Evolutionary conservation across 306 rosid species (phyloP), one percentile per base, ranked within the genome.

Genomic region (Potentilla sterilis): DNA sequence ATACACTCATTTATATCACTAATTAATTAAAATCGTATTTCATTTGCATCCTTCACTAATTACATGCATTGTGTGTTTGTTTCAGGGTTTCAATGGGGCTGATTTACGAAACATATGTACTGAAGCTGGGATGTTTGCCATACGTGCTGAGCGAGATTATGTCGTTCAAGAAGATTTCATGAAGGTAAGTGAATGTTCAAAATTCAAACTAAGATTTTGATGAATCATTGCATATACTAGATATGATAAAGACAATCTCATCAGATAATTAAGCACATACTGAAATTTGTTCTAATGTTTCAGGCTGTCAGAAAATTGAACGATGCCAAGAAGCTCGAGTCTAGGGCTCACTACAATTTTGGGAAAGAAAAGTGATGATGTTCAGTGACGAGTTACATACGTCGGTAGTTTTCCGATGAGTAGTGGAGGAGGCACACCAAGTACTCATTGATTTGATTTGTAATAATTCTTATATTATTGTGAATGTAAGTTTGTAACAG

Each of bases 61-160:
- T 48, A 69, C 54, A 70, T 78, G 55, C 51, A 28, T 76, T 73
- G 43, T 63, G 43, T 63, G 47, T 38, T 69, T 76, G 48, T 75
- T 37, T 22, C 82, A 95, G 99, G 99, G 97, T 51, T 92, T 92
- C 77, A 95, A 95, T 85, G 98, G 97, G 41, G 97, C 99, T 76
- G 99, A 95, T 79, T 90, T 95, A 43, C 89, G 99, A 42, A 95
- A 95, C 72, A 89, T 92, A 67, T 95, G 99, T 86, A 90, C 99
- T 0, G 99, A 95, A 84, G 99, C 99, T 79, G 99, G 99, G 72
- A 92, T 95, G 97, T 84, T 91, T 8, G 99, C 99, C 10, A 95
- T 95, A 72, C 96, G 99, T 18, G 97, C 96, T 16, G 99, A 95
- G 75, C 90, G 99, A 22, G 97, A 92, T 80, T 95, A 92, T 69